phyloP scores from a whole-genome alignment of 2,329 filamentous ascomycete genomes.

The Torrubiella hemipterigena region DNA sequence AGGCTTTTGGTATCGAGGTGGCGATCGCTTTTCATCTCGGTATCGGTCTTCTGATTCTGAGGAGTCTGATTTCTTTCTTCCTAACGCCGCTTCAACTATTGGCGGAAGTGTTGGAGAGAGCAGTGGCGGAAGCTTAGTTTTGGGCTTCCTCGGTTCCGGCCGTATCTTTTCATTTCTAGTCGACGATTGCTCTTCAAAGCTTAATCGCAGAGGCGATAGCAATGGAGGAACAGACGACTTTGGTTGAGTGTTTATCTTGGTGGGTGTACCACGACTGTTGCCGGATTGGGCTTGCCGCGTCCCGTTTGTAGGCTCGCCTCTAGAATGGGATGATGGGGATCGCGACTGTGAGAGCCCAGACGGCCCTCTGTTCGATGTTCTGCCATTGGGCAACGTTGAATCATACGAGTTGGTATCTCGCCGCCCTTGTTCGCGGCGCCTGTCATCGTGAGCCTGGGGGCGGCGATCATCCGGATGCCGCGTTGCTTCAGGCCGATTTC shows the following conservation, averaged over 20 bases:
- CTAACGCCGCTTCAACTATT: conserved; percentile 34
- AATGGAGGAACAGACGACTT: conserved; percentile 36
- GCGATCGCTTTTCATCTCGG: no score
- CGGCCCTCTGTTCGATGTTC: conserved; percentile 14
- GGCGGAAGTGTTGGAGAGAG: conserved; percentile 45
- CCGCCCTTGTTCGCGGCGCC: conserved; percentile 15
- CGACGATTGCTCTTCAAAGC: conserved; percentile 20
- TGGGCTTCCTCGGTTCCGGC: conserved; percentile 23
- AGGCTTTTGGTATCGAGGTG: background rate
- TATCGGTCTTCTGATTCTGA: conserved; percentile 4
- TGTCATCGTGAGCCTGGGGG: conserved; percentile 20
- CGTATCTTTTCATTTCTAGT: conserved; percentile 14
- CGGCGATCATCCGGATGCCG: conserved; percentile 19
- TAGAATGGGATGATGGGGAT: conserved; percentile 26
- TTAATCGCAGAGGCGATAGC: conserved; percentile 38
- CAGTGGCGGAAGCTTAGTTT: conserved; percentile 31
- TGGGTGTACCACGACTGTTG: conserved; percentile 22
- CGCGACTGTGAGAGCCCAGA: no score
- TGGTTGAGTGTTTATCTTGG: conserved; percentile 22
- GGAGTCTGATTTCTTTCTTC: conserved; percentile 11
- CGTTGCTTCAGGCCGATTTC: conserved; percentile 26
- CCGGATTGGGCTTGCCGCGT: conserved; percentile 18
- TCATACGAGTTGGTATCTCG: conserved; percentile 12
- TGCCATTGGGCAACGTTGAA: conserved; percentile 24
- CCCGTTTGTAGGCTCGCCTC: conserved; percentile 30